Evolutionary conservation across 805 yeast genomes (phyloP), one percentile per base, ranked within the genome.

Genomic region (Saccharomyces mikatae): DNA sequence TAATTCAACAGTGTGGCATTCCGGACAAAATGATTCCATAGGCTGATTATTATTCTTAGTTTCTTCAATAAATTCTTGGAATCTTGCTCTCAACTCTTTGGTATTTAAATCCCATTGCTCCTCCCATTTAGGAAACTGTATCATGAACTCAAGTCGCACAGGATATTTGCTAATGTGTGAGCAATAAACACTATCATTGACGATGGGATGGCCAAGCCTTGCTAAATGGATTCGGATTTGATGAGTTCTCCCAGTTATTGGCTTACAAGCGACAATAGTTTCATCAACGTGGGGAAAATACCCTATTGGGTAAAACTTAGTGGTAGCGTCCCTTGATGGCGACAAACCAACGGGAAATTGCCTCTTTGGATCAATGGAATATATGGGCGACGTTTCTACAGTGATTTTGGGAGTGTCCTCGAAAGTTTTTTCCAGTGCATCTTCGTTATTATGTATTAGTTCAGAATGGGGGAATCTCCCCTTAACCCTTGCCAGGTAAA

Each of bases 221-320:
- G 91, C 95, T 52, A 94, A 71, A 72, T 94, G 99, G 0, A 94
- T 96, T 58, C 99, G 75, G 49, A 94, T 89, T 68, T 92, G 99
- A 68, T 92, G 99, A 0, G 97, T 89, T 62, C 99, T 76, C 0
- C 99, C 99, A 0, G 98, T 91, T n/a, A 79, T 71, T 2, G 99
- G 99, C 60, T 75, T 78, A 69, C 97, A 91, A 50, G 82, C 74
- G 1, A 94, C 96, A 13, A 94, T 74, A 26, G 69, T 85, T 51
- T 70, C 62, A 49, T 74, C 66, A 1, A 22, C 28, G 0, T 74
- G 65, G 1, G 85, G 76, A 65, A 87, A 84, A 64, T 80, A 87
- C 2, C 84, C 76, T 0, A 86, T 68, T 26, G 86, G 77, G 56
- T 70, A 74, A 70, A 92, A 91, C 14, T 71, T 67, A 0, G 98